Conservation (phyloP, 177 flowering plant species). For the Telopea speciosissima region DNA sequence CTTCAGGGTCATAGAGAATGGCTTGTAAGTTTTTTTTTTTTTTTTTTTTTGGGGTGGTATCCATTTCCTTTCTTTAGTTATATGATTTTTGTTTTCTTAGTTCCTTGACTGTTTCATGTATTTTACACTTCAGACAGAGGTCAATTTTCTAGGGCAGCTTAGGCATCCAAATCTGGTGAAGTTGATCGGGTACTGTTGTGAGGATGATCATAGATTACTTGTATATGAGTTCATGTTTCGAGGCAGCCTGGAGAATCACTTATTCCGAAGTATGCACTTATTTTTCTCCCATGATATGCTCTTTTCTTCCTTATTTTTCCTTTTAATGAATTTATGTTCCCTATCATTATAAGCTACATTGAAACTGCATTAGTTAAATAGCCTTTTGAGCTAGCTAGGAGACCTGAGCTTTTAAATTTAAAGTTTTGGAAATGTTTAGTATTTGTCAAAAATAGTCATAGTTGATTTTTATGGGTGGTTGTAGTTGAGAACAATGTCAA, state of each 20-base stretch:
- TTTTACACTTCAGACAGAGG: constrained; percentile 61
- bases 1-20: constrained; percentile 98
- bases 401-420: background rate
- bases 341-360: background rate
- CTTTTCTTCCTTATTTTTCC: background rate
- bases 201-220: constrained; percentile 93
- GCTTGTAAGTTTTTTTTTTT: constrained; percentile 48
- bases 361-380: background rate
- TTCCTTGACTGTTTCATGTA: background rate
- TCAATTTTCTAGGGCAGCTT: constrained; percentile 93
- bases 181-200: constrained; percentile 95
- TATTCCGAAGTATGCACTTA: constrained; percentile 73
- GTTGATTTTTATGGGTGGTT: background rate
- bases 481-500: background rate
- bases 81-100: background rate
- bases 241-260: constrained; percentile 96
- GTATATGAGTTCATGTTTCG: constrained; percentile 97
- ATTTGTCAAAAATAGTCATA: background rate
- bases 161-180: constrained; percentile 96
- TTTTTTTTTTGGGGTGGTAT: background rate
- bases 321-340: too few species aligned
- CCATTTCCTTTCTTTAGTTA: background rate
- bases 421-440: too few species aligned
- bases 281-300: constrained; percentile 9
- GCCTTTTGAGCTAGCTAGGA: background rate